These are phyloP conservation scores for Fraxinus pennsylvanica DNA, from an alignment of 257 asterid species.

Conservation along the genomic window DNA sequence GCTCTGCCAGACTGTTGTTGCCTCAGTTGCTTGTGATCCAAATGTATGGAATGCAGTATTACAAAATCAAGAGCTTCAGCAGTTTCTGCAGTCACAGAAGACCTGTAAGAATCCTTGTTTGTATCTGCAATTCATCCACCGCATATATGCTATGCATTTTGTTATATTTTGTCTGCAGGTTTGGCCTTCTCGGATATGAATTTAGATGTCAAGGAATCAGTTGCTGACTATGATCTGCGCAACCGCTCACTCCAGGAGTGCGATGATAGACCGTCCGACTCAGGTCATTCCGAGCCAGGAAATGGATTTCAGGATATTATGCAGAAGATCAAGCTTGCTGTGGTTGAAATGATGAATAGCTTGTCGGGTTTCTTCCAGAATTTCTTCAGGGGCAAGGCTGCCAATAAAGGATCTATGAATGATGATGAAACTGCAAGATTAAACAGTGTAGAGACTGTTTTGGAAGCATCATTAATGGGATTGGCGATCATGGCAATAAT, in stretches of 20 bases:
- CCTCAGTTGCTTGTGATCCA: constrained; percentile 77
- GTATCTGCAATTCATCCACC: neutral
- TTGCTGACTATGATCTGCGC: constrained; percentile 16
- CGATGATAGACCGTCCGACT: neutral
- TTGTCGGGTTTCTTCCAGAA: constrained; percentile 57
- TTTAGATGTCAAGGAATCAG: neutral
- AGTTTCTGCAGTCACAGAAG: constrained; percentile 50
- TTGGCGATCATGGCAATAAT: constrained; percentile 57
- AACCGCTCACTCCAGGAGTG: constrained; percentile 26
- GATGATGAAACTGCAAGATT: constrained; percentile 39
- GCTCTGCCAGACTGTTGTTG: constrained; percentile 61
- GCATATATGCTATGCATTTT: neutral
- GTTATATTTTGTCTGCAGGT: constrained; percentile 3
- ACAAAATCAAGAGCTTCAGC: constrained; percentile 60
- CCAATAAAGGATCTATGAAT: constrained; percentile 3
- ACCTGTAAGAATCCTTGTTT: constrained; percentile 32
- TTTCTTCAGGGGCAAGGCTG: constrained; percentile 52
- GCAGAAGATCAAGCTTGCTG: constrained; percentile 40
- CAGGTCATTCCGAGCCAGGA: constrained; percentile 9
- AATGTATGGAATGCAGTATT: constrained; percentile 79
- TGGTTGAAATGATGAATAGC: constrained; percentile 62
- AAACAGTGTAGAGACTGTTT: constrained; percentile 31
- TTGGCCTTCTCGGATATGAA: neutral
- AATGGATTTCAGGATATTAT: constrained; percentile 31
- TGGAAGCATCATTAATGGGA: constrained; percentile 62